These are phyloP conservation scores for Tillandsia leiboldiana DNA, from an alignment of 176 grass and related monocot species.

Conservation along the genomic window DNA sequence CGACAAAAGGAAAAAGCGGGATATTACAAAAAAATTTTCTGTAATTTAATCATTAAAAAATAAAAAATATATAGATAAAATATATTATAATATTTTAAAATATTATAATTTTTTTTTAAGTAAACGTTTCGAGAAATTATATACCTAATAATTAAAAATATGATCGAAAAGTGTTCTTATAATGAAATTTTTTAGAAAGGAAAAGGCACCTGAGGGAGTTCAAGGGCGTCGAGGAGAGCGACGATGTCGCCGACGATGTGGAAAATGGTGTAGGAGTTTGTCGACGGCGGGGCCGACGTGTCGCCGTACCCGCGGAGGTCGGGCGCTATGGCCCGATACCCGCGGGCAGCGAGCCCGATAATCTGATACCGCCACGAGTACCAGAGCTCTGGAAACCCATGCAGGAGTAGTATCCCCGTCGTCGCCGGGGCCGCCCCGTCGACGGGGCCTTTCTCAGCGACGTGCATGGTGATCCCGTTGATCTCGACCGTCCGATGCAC, in stretches of 20 bases:
- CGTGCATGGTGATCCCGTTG: constrained; percentile 67
- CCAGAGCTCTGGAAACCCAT: constrained; percentile 87
- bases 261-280: constrained; percentile 59
- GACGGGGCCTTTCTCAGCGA: constrained; percentile 31
- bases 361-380: constrained; percentile 85
- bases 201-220: not conserved
- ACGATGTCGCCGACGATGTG: constrained; percentile 75
- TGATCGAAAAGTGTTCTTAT: too few species aligned
- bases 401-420: constrained; percentile 48
- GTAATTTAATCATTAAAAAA: too few species aligned
- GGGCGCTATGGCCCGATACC: constrained; percentile 59
- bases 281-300: constrained; percentile 40
- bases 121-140: too few species aligned
- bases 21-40: too few species aligned
- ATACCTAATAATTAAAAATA: too few species aligned
- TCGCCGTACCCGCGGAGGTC: constrained; percentile 74
- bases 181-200: not conserved
- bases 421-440: too few species aligned
- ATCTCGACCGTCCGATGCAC: constrained; percentile 41
- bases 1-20: too few species aligned
- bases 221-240: constrained; percentile 64
- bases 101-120: too few species aligned
- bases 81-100: too few species aligned
- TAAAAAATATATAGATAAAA: too few species aligned
- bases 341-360: constrained; percentile 34